Evolutionary conservation across 2,329 filamentous ascomycete species (phyloP).

Genomic region (Huntiella decipiens): DNA sequence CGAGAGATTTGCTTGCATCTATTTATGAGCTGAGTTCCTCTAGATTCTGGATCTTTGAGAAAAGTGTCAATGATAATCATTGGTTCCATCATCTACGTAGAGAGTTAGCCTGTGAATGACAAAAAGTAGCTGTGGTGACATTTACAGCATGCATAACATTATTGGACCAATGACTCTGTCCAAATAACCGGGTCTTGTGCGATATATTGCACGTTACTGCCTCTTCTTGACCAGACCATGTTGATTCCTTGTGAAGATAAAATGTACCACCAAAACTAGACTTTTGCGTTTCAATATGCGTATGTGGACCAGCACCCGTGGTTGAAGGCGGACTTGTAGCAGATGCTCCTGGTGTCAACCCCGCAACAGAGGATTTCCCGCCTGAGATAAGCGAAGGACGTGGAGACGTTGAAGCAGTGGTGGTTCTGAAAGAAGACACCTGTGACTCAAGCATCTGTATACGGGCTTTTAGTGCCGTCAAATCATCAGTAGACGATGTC

Average conservation of each 20-base stretch:
- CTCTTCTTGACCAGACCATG: slow-evolving; percentile 16
- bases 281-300: slow-evolving; percentile 20
- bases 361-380: not conserved
- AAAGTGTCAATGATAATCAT: slow-evolving; percentile 20
- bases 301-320: slow-evolving; percentile 13
- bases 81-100: slow-evolving; percentile 4
- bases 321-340: not conserved
- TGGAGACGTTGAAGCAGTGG: not conserved
- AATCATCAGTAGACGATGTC: not conserved
- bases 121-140: not conserved
- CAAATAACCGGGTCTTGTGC: slow-evolving; percentile 37
- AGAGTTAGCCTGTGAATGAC: not conserved
- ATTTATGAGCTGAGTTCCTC: slow-evolving; percentile 20
- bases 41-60: slow-evolving; percentile 21
- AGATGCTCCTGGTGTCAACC: not conserved
- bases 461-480: not conserved
- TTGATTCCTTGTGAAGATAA: slow-evolving; percentile 22
- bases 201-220: slow-evolving; percentile 24
- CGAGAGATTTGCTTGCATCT: slow-evolving; percentile 34
- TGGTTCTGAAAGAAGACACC: not conserved
- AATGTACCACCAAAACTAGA: slow-evolving; percentile 25
- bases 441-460: not conserved
- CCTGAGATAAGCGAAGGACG: not conserved
- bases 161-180: slow-evolving; percentile 39
- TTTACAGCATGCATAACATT: slow-evolving; percentile 24